Evolutionary conservation across 2,329 filamentous ascomycete species (phyloP), one percentile per base, ranked within the genome.

Genomic region (Aspergillus neotritici): DNA sequence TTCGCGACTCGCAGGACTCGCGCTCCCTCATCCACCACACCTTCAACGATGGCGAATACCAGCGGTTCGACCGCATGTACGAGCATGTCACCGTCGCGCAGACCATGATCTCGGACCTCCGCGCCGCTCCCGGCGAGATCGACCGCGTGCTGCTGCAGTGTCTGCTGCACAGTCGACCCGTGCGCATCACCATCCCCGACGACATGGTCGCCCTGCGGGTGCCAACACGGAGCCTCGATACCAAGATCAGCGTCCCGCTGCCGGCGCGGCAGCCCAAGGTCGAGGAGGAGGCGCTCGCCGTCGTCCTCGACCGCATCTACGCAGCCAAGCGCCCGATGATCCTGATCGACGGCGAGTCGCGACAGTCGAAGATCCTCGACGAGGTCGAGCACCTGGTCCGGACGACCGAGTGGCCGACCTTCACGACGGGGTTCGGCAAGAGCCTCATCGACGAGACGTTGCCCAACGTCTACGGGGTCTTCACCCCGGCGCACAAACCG

Each of bases 21-120:
- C 65, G 72, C 3, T 54, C 63, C 8, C 48, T 70, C 33, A 60
- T 80, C 3, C 84, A 88, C 64, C 84, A 88, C 63, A 86, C 84
- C 1, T 76, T 87, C 1, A 82, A 70, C n/a, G 75, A 78, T 46
- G 74, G 73, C 12, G 70, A 78, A 28, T 78, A 71, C 45, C 57
- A 67, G 3, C 58, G 70, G 4, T 78, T 78, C 55, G 61, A 68
- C 4, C 62, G 73, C 37, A 75, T 79, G 69, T 64, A 68, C 36
- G 57, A 62, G 10, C 64, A 69, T 32, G 68, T 78, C 39, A 76
- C 74, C 0, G 67, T 71, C n/a, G 71, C 70, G 1, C 72, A 75
- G 43, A 63, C 67, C 31, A 69, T 78, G 1, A 66, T 25, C 21
- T 25, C 58, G 30, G 69, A 78, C 46, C 61, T 69, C 1, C 54